These are phyloP conservation scores for Nevesoporus exiguus DNA, from an alignment of 768 basidiomycete genomes.

Conservation along the genomic window DNA sequence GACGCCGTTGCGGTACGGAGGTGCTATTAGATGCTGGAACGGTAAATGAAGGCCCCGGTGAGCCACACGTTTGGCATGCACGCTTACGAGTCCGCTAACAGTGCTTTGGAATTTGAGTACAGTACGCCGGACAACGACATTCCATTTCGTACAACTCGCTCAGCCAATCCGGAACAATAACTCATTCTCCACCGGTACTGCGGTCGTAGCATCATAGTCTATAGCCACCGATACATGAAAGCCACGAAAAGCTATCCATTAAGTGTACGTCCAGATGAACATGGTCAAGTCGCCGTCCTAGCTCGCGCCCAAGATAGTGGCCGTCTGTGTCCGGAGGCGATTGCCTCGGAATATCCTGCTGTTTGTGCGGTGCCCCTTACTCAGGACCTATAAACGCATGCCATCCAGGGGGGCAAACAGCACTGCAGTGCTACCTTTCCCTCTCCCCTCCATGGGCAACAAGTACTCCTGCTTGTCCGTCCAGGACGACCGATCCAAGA, in stretches of 20 bases:
- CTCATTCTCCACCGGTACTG: not conserved
- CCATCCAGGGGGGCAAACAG: not conserved
- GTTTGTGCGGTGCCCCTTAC: not conserved
- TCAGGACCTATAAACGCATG: constrained; percentile 18
- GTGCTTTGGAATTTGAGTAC: not conserved
- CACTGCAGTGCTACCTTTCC: not conserved
- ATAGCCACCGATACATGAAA: constrained; percentile 5
- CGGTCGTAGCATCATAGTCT: not conserved
- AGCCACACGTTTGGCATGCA: not conserved
- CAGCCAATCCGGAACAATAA: not conserved
- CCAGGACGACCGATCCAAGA: constrained; percentile 4
- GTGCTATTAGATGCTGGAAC: not conserved
- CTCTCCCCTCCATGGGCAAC: constrained; percentile 29
- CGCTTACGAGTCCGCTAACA: not conserved
- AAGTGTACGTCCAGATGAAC: not conserved
- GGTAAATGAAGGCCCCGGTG: too few relatives aligned
- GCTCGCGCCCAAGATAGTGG: not conserved
- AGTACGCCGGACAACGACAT: not conserved
- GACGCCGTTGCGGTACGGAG: not conserved
- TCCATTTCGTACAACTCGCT: not conserved
- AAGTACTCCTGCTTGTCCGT: constrained; percentile 22
- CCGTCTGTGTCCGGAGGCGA: not conserved
- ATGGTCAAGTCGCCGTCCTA: not conserved
- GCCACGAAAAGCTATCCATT: not conserved
- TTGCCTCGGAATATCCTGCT: not conserved